A percentile compares a stretch with the other conserved stretches of the same genome.
phyloP scores from a whole-genome alignment of 78 protist species.

The Paratrimastix pyriformis region DNA sequence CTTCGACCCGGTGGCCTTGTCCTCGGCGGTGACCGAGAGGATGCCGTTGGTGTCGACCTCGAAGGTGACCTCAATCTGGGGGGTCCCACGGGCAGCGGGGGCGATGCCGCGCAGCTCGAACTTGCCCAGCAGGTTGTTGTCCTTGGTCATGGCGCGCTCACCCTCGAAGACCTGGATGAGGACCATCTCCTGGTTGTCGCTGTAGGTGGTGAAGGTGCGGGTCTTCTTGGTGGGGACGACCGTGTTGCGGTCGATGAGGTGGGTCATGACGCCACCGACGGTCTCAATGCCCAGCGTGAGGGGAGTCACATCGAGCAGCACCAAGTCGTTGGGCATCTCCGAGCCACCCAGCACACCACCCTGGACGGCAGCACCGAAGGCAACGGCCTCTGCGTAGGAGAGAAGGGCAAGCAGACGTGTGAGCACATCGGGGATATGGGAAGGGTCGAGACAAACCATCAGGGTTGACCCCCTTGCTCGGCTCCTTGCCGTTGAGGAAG shows the following conservation, averaged over 20 bases:
- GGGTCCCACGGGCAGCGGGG: slow-evolving; percentile 87
- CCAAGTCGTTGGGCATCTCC: slow-evolving; percentile 14
- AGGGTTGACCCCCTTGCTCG: slow-evolving; percentile 92
- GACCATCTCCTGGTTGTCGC: slow-evolving; percentile 38
- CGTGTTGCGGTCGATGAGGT: slow-evolving; percentile 36
- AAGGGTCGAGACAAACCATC: no score
- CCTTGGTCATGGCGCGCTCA: slow-evolving; percentile 87
- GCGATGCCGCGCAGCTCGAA: slow-evolving; percentile 89
- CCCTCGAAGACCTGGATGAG: slow-evolving; percentile 71
- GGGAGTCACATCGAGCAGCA: slow-evolving; percentile 40
- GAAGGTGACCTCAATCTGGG: slow-evolving; percentile 87
- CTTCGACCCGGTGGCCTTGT: slow-evolving; percentile 73
- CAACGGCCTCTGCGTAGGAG: no score
- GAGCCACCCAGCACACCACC: slow-evolving; percentile 82
- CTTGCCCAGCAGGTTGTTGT: slow-evolving; percentile 78
- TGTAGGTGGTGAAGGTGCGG: slow-evolving; percentile 18
- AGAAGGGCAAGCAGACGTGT: no score
- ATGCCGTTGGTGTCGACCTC: slow-evolving; percentile 85
- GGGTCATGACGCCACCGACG: slow-evolving; percentile 54
- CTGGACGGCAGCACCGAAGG: slow-evolving; percentile 98
- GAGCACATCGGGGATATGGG: no score
- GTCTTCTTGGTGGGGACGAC: slow-evolving; percentile 36
- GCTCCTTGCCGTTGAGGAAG: slow-evolving; percentile 96
- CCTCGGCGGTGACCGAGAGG: slow-evolving; percentile 81
- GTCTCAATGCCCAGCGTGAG: slow-evolving; percentile 48